Base-by-base conservation (phyloP, 2,329 filamentous ascomycete species). In the Didymellaceae sp. region DNA sequence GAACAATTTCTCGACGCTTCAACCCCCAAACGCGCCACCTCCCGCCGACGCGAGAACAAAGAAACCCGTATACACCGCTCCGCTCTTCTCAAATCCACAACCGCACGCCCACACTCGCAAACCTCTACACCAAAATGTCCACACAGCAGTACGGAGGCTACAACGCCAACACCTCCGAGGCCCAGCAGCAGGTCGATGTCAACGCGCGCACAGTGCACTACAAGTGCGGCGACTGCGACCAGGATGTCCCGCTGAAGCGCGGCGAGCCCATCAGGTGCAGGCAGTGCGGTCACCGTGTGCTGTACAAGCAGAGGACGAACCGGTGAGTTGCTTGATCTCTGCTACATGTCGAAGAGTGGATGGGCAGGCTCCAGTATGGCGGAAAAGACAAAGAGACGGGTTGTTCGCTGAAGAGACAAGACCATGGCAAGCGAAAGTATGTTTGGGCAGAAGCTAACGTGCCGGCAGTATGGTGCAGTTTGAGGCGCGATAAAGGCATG, bases 271-370 rank as follows among this genome's bases (percentile, higher is more conserved):
- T 96, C 62, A 83, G 90, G 21, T 96, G 91, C 81, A 89, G 90
- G 74, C 89, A 92, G 77, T 99, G 94, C 74, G 94, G 94, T 6
- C 94, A 96, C 68, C 87, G 94, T 60, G 91, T 99, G 55, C 78
- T 99, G 62, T 97, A 97, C 78, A 99, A 99, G 84, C 90, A 97
- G 84, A 80, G 94, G 71, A 99, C 94, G 34, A 97, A 96, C 82
- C 86, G 94, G 94, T 97, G 74, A 76, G 88, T 78, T 37, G 31
- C 18, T n/a, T 30, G 16, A 13, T 18, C 25, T 17, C 11, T 38
- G 41, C 6, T 26, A 13, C n/a, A n/a, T 14, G 14, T 13, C 6
- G 8, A 6, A 10, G 9, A 21, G 16, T 11, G n/a, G 28, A 17
- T 6, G 16, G n/a, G 9, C 5, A 24, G n/a, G 20, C 5, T 24